Base-by-base conservation (phyloP, 139 green algal genomes). In the Auxenochlorella pyrenoidosa region DNA sequence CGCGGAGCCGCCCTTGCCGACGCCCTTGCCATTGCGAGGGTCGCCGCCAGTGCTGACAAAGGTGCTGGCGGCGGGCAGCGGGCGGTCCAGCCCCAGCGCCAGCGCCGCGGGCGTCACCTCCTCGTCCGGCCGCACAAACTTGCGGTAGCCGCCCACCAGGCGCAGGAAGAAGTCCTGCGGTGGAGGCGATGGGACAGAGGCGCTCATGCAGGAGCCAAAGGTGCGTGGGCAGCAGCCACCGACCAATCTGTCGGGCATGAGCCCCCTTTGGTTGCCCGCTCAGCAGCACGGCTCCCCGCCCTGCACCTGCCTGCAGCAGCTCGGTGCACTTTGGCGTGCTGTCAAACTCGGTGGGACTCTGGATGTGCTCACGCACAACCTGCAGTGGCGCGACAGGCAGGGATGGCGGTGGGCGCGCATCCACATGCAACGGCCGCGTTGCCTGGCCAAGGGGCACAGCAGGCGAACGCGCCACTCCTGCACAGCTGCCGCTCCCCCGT, bases 301-400 rank as follows among this genome's bases (percentile, higher is more conserved):
- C 63, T 22, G 30, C 63, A 71, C 21, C 8, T 36, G 63, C 38
- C n/a, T 80, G 80, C 68, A 85, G 16, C 47, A 77, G 30, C 79
- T 84, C 54, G 5, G 43, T 80, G 76, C 75, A 84, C 81, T 75
- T 85, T 26, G 90, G 88, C 71, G 93, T 96, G 88, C 89, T 94
- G 91, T 96, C 93, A 76, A 94, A 94, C 93, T 97, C 94, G 34
- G 91, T 95, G 34, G 94, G 94, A 84, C 91, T 96, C 60, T 68
- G 65, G 41, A 86, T 86, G 66, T 86, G 82, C 32, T 86, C 82
- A 0, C 82, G 82, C 82, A 86, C 82, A 26, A 75, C 58, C 51
- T 83, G 51, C 21, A n/a, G 75, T 26, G 21, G 43, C 1, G 28
- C 10, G 63, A 12, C 24, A 5, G 63, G 63, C 63, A 15, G 47